Conservation (phyloP, 805 yeast genomes). For the Teunomyces lycoperdinae region DNA sequence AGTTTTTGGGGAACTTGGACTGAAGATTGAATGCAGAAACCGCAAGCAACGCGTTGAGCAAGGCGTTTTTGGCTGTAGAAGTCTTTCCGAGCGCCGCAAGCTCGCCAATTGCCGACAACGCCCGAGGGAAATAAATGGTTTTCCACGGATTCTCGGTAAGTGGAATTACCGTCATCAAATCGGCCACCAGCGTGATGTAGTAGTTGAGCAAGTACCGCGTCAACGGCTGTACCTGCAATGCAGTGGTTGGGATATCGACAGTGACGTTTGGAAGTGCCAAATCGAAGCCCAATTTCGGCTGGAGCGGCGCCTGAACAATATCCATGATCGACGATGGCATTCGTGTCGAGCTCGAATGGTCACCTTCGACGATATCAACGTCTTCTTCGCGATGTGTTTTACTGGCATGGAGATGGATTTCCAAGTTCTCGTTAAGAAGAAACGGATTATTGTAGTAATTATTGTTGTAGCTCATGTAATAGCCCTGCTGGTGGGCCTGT, state of each 20-base stretch:
- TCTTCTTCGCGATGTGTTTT: conserved; percentile 24
- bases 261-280: conserved; percentile 24
- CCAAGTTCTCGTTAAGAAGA: conserved; percentile 35
- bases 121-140: conserved; percentile 80
- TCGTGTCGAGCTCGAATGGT: conserved; percentile 28
- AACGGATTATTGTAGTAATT: conserved; percentile 40
- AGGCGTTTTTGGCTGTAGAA: conserved; percentile 71
- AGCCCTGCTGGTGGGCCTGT: conserved; percentile 34
- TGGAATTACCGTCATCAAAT: conserved; percentile 69
- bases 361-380: conserved; percentile 35
- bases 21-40: conserved; percentile 80
- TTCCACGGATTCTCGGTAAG: conserved; percentile 84
- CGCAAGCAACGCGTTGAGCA: conserved; percentile 75
- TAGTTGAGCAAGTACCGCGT: conserved; percentile 70
- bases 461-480: conserved; percentile 38
- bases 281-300: conserved; percentile 45
- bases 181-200: conserved; percentile 74
- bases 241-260: conserved; percentile 52
- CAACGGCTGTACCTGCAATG: conserved; percentile 63
- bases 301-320: conserved; percentile 37
- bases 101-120: conserved; percentile 79
- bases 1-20: conserved; percentile 64
- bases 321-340: conserved; percentile 59
- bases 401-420: conserved; percentile 44
- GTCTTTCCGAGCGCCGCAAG: conserved; percentile 70